These are phyloP conservation scores for Cairneyella variabilis DNA, from an alignment of 495 filamentous ascomycete genomes.

Conservation along the genomic window DNA sequence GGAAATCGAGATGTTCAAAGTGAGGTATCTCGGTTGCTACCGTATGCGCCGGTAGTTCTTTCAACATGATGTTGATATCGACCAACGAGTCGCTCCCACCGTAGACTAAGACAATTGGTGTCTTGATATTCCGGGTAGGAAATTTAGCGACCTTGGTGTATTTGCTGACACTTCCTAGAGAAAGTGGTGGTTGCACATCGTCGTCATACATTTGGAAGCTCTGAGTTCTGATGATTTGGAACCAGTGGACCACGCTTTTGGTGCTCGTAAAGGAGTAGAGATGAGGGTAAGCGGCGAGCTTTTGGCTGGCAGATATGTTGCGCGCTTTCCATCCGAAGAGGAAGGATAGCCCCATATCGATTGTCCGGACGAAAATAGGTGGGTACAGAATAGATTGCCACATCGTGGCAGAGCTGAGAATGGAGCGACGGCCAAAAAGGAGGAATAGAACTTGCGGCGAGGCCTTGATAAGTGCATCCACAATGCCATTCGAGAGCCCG, in stretches of 20 bases:
- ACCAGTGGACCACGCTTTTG: slow-evolving; percentile 97
- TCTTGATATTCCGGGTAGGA: slow-evolving; percentile 94
- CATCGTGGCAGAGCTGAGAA: slow-evolving; percentile 90
- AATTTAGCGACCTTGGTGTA: slow-evolving; percentile 88
- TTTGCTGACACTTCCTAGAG: slow-evolving; percentile 40
- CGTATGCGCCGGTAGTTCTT: slow-evolving; percentile 79
- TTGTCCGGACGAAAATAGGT: slow-evolving; percentile 84
- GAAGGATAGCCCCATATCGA: slow-evolving; percentile 75
- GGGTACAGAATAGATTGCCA: slow-evolving; percentile 96
- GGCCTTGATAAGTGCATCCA: slow-evolving; percentile 88
- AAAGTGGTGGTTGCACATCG: slow-evolving; percentile 59
- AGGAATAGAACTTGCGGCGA: slow-evolving; percentile 91
- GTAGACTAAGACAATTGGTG: slow-evolving; percentile 89
- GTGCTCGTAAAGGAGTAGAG: slow-evolving; percentile 94
- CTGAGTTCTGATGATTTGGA: slow-evolving; percentile 94
- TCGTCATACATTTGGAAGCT: slow-evolving; percentile 99
- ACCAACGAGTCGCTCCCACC: slow-evolving; percentile 91
- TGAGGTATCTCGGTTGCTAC: slow-evolving; percentile 78
- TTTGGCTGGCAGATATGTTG: slow-evolving; percentile 85
- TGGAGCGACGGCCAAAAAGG: slow-evolving; percentile 90
- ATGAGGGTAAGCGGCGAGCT: slow-evolving; percentile 95
- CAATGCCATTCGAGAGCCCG: slow-evolving; percentile 81
- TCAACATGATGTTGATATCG: slow-evolving; percentile 90
- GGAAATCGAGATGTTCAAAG: slow-evolving; percentile 94
- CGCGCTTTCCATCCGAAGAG: slow-evolving; percentile 87